A percentile compares a stretch with the other conserved stretches of the same genome.
phyloP scores from a whole-genome alignment of 2,329 filamentous ascomycete species.

The Penicillium freii region DNA sequence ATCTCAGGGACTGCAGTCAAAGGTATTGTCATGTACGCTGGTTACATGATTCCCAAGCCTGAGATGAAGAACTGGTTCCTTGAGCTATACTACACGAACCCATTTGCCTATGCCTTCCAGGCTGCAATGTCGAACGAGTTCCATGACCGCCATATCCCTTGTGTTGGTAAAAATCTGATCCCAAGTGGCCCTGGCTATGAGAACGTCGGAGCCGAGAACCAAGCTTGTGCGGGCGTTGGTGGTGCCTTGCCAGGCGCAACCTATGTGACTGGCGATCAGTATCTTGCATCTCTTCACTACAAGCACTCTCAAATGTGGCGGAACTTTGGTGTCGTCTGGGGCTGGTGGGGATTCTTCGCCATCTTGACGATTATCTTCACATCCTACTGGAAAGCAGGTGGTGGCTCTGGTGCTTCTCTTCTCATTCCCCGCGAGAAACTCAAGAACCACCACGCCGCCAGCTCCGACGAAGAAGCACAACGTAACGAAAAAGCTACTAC shows the following conservation, averaged over 20 bases:
- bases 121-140: slow-evolving; percentile 33
- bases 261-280: slow-evolving; percentile 55
- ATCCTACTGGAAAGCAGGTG: slow-evolving; percentile 50
- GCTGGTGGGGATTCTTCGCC: slow-evolving; percentile 60
- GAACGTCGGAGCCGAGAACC: slow-evolving; percentile 17
- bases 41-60: slow-evolving; percentile 43
- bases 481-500: neutral
- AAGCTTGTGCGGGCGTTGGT: slow-evolving; percentile 55
- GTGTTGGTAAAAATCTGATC: slow-evolving; percentile 31
- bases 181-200: slow-evolving; percentile 29
- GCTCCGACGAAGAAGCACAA: slow-evolving; percentile 19
- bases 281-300: slow-evolving; percentile 55
- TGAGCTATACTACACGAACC: slow-evolving; percentile 35
- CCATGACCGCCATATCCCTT: slow-evolving; percentile 28
- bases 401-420: slow-evolving; percentile 49
- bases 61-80: slow-evolving; percentile 53
- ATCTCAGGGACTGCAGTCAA: slow-evolving; percentile 34
- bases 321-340: slow-evolving; percentile 61
- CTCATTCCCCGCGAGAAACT: slow-evolving; percentile 61
- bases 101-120: slow-evolving; percentile 35
- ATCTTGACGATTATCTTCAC: slow-evolving; percentile 58
- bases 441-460: slow-evolving; percentile 34
- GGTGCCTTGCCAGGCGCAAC: slow-evolving; percentile 52
- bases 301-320: slow-evolving; percentile 53
- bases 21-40: slow-evolving; percentile 35